phyloP scores from a whole-genome alignment of 495 filamentous ascomycete species.

The Saxispiralis lemnorum region DNA sequence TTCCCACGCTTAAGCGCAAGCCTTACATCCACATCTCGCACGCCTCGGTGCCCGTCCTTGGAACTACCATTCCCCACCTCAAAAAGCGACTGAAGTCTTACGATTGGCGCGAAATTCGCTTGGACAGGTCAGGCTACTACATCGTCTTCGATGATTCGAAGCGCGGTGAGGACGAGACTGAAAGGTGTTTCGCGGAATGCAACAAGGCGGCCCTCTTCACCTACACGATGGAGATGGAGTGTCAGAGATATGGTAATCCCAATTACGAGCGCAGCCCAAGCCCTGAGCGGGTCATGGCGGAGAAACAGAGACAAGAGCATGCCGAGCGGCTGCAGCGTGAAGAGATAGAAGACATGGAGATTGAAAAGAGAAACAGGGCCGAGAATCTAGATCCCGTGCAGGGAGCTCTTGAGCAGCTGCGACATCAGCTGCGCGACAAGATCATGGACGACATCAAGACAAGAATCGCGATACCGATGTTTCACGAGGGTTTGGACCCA shows the following conservation, averaged over 20 bases:
- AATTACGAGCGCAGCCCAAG: conserved; percentile 46
- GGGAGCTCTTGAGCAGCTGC: conserved; percentile 59
- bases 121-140: conserved; percentile 76
- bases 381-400: conserved; percentile 70
- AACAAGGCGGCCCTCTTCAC: conserved; percentile 71
- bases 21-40: conserved; percentile 88
- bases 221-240: conserved; percentile 84
- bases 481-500: conserved; percentile 75
- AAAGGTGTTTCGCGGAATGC: conserved; percentile 53
- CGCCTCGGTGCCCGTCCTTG: conserved; percentile 72
- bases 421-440: conserved; percentile 66
- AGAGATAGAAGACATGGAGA: conserved; percentile 59
- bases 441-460: conserved; percentile 71
- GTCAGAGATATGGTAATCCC: conserved; percentile 50
- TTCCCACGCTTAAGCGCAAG: conserved; percentile 51
- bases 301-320: conserved; percentile 38
- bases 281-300: conserved; percentile 32
- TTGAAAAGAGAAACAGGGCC: conserved; percentile 70
- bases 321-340: conserved; percentile 43
- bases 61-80: conserved; percentile 66
- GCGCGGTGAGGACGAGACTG: conserved; percentile 59
- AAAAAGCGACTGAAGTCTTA: conserved; percentile 69
- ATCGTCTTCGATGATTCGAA: conserved; percentile 65
- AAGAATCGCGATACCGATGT: conserved; percentile 59
- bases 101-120: conserved; percentile 56